These are phyloP conservation scores for Medicago lupulina DNA, from an alignment of 306 rosid species.

Conservation along the genomic window DNA sequence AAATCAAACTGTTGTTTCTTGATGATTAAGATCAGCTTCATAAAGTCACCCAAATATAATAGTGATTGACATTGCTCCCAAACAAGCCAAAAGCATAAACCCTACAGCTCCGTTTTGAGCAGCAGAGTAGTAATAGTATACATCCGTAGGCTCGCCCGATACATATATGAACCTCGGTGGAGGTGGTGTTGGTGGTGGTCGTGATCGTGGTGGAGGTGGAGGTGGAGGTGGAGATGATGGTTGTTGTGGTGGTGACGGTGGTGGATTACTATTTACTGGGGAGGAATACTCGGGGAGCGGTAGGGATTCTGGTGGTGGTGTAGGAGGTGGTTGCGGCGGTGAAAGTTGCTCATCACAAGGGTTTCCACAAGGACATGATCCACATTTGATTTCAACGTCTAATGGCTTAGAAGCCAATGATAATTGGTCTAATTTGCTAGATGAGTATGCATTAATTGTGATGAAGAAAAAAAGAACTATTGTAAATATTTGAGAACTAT, in stretches of 20 bases:
- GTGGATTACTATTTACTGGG: constrained; percentile 35
- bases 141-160: constrained; percentile 58
- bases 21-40: constrained; percentile 17
- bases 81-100: constrained; percentile 41
- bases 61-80: constrained; percentile 39
- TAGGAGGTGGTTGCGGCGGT: constrained; percentile 44
- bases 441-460: constrained; percentile 2
- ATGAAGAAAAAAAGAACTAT: constrained; percentile 37
- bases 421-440: too few relatives aligned
- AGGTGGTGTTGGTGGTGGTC: constrained; percentile 54
- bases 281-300: constrained; percentile 38
- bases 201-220: constrained; percentile 31
- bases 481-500: constrained; percentile 29
- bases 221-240: constrained; percentile 41
- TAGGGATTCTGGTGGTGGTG: constrained; percentile 47
- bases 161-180: constrained; percentile 83
- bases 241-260: constrained; percentile 34
- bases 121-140: constrained; percentile 45
- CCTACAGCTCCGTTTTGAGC: constrained; percentile 43
- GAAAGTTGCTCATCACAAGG: constrained; percentile 54
- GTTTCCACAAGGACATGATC: constrained; percentile 74
- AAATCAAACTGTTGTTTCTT: neutral
- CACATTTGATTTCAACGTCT: constrained; percentile 68
- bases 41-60: constrained; percentile 36
- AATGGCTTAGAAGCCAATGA: constrained; percentile 6